Base-by-base conservation (phyloP, 768 basidiomycete genomes). In the Podaxis sp. region DNA sequence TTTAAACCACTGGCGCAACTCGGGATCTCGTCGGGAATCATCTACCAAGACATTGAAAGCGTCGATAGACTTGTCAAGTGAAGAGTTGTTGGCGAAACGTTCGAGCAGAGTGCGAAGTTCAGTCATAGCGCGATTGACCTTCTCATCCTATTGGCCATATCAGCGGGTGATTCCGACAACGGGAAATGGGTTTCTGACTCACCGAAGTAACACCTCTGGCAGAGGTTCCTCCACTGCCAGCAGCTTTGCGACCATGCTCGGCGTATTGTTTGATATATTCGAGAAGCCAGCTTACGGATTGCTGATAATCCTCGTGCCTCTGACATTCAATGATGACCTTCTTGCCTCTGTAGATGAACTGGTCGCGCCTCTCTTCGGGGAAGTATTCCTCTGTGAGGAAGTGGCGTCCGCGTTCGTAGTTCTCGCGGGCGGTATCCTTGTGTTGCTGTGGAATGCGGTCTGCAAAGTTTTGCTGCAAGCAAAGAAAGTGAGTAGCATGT, bases 271-370 rank as follows among this genome's bases (percentile, higher is more conserved):
- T 82, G 11, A 90, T 64, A 59, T 79, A 79, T 25, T 76, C 73
- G 35, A 93, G 74, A 4, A 93, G 76, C 91, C 91, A 93, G n/a
- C 75, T 76, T 50, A 93, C 77, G 5, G 86, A 83, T 61, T 86
- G 86, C 66, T 94, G 91, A 73, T 97, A 98, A 70, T 96, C 90
- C 55, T 87, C 81, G 73, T 96, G 94, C 69, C 89, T 88, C 74
- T 97, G 95, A 70, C 92, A 95, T 69, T 98, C 95, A 61, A 95
- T 81, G 56, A 97, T 84, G 38, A 90, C 88, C 85, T 97, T 98
- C 81, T 98, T 98, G 5, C 86, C 81, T 11, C 96, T 84, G 78
- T 89, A 96, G 68, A 98, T 90, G 73, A 94, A 97, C 68, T 93
- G 93, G 57, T 96, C 93, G 23, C 93, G 83, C 21, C 96, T 80